Conservation (phyloP, 768 basidiomycete genomes). For the Russula ochroleuca region DNA sequence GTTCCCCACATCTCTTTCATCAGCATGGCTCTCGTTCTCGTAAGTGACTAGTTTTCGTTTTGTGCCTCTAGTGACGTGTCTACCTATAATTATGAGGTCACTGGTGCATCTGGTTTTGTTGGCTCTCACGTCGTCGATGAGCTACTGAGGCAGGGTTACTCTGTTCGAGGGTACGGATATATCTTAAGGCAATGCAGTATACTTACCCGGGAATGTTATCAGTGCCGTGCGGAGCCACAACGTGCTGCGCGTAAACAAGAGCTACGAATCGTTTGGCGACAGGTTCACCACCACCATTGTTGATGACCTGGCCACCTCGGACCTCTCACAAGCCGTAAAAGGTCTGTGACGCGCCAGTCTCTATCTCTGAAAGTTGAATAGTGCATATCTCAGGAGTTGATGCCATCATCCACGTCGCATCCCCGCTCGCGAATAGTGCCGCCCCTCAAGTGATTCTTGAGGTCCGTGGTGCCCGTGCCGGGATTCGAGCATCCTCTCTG, state of each 20-base stretch:
- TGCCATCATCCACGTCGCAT: slow-evolving; percentile 25
- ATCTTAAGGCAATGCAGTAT: no score
- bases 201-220: neutral
- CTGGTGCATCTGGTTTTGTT: slow-evolving; percentile 43
- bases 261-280: slow-evolving; percentile 25
- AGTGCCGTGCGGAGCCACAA: slow-evolving; percentile 29
- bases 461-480: neutral
- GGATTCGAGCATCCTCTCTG: neutral
- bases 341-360: slow-evolving; percentile 16
- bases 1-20: no score
- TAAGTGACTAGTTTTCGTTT: neutral
- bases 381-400: slow-evolving; percentile 11
- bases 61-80: neutral
- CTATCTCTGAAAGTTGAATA: neutral
- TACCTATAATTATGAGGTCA: slow-evolving; percentile 38
- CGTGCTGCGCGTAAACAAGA: slow-evolving; percentile 16
- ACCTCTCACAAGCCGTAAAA: slow-evolving; percentile 26
- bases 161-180: slow-evolving; percentile 42
- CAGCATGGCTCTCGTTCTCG: slow-evolving; percentile 15
- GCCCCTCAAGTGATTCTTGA: slow-evolving; percentile 23
- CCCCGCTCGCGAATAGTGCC: slow-evolving; percentile 11
- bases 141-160: slow-evolving; percentile 45
- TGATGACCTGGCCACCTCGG: slow-evolving; percentile 28
- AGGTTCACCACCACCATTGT: slow-evolving; percentile 26
- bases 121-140: slow-evolving; percentile 32